Percentiles rank a stretch among this genome's conserved stretches.
Conservation (phyloP, 345 rosid species). For the Combretum micranthum region DNA sequence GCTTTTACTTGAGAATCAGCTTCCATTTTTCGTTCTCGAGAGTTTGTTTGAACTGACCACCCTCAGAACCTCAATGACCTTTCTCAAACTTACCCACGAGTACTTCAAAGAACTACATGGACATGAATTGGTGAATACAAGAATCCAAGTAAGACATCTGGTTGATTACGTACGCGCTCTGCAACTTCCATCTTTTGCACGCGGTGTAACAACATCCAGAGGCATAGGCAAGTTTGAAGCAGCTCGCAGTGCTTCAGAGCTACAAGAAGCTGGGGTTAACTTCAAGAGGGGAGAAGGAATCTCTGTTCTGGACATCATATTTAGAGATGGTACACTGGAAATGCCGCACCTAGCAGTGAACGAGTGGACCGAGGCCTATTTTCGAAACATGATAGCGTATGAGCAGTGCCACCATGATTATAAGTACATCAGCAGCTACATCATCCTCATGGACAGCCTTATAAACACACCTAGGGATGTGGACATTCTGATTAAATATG, state of each 20-base stretch:
- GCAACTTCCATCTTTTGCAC: conserved; percentile 10
- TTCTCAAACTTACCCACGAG: conserved; percentile 10
- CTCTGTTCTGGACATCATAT: conserved; percentile 21
- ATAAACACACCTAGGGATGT: conserved; percentile 7
- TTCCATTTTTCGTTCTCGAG: conserved; percentile 15
- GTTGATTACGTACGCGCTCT: conserved; percentile 15
- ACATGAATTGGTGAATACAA: conserved; percentile 7
- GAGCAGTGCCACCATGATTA: conserved; percentile 21
- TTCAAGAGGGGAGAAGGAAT: conserved; percentile 11
- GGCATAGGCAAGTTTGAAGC: conserved; percentile 2
- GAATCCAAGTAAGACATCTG: conserved; percentile 12
- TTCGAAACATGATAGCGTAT: conserved; percentile 24
- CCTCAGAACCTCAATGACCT: neutral
- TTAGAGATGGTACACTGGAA: conserved; percentile 15
- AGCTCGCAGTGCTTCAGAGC: conserved; percentile 23
- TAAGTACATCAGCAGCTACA: conserved; percentile 15
- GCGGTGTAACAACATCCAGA: neutral
- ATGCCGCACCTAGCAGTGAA: conserved; percentile 22
- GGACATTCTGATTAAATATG: conserved; percentile 1
- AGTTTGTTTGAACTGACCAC: conserved; percentile 12
- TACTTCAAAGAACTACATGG: conserved; percentile 21
- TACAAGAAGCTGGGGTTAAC: conserved; percentile 28
- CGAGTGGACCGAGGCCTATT: conserved; percentile 16
- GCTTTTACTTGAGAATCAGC: conserved; percentile 20
- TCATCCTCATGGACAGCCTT: conserved; percentile 15